Conservation (phyloP, 2,329 filamentous ascomycete species). For the Talaromyces sp. region DNA sequence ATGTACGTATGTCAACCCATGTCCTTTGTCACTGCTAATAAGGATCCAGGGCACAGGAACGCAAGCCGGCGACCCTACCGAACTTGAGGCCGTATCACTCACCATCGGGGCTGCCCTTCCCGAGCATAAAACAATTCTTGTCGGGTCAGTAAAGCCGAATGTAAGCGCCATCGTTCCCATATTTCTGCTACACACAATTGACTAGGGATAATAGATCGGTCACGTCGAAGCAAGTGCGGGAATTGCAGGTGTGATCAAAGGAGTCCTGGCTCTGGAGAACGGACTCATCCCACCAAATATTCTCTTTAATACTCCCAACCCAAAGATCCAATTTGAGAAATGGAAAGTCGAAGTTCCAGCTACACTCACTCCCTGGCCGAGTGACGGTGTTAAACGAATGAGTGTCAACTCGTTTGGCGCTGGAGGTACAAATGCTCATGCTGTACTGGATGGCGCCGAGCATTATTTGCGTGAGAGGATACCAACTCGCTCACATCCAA, state of each 20-base stretch:
- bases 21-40: not conserved
- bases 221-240: conserved; percentile 29
- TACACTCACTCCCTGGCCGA: conserved; percentile 23
- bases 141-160: not conserved
- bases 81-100: conserved; percentile 10
- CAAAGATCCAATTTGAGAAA: conserved; percentile 16
- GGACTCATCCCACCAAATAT: conserved; percentile 24
- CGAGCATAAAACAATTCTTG: not conserved
- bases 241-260: conserved; percentile 23
- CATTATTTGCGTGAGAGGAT: not conserved
- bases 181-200: not conserved
- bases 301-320: conserved; percentile 20
- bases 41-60: conserved; percentile 27
- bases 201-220: conserved; percentile 21
- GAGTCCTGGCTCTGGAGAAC: conserved; percentile 33
- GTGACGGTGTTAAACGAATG: not conserved
- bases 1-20: conserved; percentile 19
- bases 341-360: conserved; percentile 19
- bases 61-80: conserved; percentile 20
- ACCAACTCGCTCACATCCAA: not conserved
- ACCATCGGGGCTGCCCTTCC: not conserved
- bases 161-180: not conserved
- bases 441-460: conserved; percentile 4
- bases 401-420: conserved; percentile 33
- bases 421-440: conserved; percentile 35